Conservation (phyloP, 495 filamentous ascomycete species). For the Aspergillus sclerotiicarbonarius region DNA sequence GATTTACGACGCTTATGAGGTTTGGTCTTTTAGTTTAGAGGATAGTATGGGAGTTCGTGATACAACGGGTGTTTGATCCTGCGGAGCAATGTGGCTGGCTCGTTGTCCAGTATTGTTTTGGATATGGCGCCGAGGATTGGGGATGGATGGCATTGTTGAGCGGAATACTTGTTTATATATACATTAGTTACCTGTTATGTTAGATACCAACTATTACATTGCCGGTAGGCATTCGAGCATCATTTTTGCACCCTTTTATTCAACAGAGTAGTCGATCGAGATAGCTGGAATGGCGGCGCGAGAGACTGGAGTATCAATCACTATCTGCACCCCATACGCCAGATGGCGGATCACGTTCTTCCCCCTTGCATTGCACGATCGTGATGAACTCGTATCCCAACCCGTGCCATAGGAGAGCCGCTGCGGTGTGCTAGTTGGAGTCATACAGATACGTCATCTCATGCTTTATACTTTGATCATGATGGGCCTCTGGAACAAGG, state of each 20-base stretch:
- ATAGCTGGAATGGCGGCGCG: no score
- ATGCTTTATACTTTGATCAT: neutral
- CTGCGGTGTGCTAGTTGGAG: no score
- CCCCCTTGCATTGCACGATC: no score
- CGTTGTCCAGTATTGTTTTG: conserved; percentile 1
- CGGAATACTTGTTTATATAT: neutral
- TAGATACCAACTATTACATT: conserved; percentile 4
- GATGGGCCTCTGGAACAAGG: no score
- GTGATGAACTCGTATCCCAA: no score
- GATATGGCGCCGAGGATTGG: conserved; percentile 6
- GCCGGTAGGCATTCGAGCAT: neutral
- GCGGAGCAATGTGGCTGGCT: neutral
- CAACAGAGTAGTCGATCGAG: neutral
- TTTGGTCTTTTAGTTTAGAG: conserved; percentile 4
- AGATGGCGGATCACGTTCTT: no score
- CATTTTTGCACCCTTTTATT: neutral
- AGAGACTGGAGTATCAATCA: no score
- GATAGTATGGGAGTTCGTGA: conserved; percentile 14
- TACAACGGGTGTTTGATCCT: conserved; percentile 2
- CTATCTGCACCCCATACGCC: no score
- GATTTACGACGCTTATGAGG: conserved; percentile 33
- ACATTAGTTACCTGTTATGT: neutral
- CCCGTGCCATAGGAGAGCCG: no score
- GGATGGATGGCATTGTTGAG: conserved; percentile 5
- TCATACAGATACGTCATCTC: no score